phyloP scores from a whole-genome alignment of 306 rosid genomes.

The Luffa aegyptiaca region DNA sequence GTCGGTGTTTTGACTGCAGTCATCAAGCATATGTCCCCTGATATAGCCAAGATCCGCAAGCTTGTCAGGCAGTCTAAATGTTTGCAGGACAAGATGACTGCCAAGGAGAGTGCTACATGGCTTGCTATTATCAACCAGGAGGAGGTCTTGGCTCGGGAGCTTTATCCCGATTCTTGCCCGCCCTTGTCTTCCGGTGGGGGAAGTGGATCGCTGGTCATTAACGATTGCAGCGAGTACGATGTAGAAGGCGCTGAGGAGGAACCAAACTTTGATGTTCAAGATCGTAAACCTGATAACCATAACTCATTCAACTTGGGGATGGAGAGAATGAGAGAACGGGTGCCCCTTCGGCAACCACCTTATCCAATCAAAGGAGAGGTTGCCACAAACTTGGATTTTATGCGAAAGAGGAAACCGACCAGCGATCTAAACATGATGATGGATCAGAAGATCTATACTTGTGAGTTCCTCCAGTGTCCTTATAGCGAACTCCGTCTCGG shows the following conservation, averaged over 20 bases:
- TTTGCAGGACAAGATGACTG: constrained; percentile 89
- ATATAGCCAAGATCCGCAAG: constrained; percentile 75
- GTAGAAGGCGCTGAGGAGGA: constrained; percentile 70
- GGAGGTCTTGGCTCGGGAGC: constrained; percentile 56
- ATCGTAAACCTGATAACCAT: constrained; percentile 40
- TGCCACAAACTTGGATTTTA: constrained; percentile 41
- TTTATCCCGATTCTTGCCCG: constrained; percentile 49
- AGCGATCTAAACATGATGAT: constrained; percentile 29
- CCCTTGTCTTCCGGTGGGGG: constrained; percentile 42
- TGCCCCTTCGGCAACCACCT: constrained; percentile 32
- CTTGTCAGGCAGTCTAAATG: constrained; percentile 82
- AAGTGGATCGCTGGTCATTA: constrained; percentile 45
- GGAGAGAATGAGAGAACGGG: constrained; percentile 36
- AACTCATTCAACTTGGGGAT: constrained; percentile 37
- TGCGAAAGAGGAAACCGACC: constrained; percentile 51
- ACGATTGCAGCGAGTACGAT: constrained; percentile 60
- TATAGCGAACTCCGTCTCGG: constrained; percentile 38
- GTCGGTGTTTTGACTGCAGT: constrained; percentile 76
- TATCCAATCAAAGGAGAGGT: constrained; percentile 44
- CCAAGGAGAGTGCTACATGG: constrained; percentile 88
- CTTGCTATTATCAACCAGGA: constrained; percentile 77
- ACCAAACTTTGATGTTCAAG: constrained; percentile 41
- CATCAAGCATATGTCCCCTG: constrained; percentile 87
- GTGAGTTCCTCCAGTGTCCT: constrained; percentile 51
- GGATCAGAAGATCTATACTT: constrained; percentile 44